These are phyloP conservation scores for Neopestalotiopsis rosae DNA, from an alignment of 2,329 filamentous ascomycete genomes.

Conservation along the genomic window DNA sequence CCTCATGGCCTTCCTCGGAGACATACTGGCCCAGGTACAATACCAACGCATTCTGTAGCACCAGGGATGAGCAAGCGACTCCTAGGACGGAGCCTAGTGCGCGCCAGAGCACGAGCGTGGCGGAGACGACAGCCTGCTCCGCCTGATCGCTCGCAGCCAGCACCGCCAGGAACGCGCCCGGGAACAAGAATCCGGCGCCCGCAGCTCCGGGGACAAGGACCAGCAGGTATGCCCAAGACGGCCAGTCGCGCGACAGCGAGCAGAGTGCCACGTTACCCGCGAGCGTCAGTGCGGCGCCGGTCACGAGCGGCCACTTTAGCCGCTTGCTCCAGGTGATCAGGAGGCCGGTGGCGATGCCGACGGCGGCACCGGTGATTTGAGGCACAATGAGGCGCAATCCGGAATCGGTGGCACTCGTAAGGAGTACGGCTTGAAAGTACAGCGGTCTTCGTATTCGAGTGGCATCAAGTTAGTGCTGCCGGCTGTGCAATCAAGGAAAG, in stretches of 20 bases:
- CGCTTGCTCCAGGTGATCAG: slow-evolving; percentile 64
- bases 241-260: slow-evolving; percentile 55
- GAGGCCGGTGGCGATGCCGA: slow-evolving; percentile 65
- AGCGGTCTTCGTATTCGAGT: slow-evolving; percentile 57
- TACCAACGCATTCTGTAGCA: slow-evolving; percentile 74
- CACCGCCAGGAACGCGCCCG: slow-evolving; percentile 66
- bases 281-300: slow-evolving; percentile 55
- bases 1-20: slow-evolving; percentile 39
- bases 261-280: slow-evolving; percentile 56
- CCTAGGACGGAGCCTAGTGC: slow-evolving; percentile 75
- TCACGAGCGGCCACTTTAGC: slow-evolving; percentile 63
- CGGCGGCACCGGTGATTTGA: slow-evolving; percentile 58
- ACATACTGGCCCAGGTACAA: slow-evolving; percentile 65
- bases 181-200: slow-evolving; percentile 69
- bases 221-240: slow-evolving; percentile 57
- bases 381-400: slow-evolving; percentile 75
- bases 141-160: slow-evolving; percentile 63
- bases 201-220: slow-evolving; percentile 61
- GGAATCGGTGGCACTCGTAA: slow-evolving; percentile 72
- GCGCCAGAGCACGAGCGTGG: slow-evolving; percentile 74
- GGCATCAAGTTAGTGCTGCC: background rate
- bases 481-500: background rate
- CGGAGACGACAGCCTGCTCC: slow-evolving; percentile 72
- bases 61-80: slow-evolving; percentile 71
- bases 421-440: slow-evolving; percentile 78